Percentiles rank a stretch among this genome's conserved stretches.
These are phyloP conservation scores for Rubia tinctorum DNA, from an alignment of 305 asterid genomes.

Conservation along the genomic window DNA sequence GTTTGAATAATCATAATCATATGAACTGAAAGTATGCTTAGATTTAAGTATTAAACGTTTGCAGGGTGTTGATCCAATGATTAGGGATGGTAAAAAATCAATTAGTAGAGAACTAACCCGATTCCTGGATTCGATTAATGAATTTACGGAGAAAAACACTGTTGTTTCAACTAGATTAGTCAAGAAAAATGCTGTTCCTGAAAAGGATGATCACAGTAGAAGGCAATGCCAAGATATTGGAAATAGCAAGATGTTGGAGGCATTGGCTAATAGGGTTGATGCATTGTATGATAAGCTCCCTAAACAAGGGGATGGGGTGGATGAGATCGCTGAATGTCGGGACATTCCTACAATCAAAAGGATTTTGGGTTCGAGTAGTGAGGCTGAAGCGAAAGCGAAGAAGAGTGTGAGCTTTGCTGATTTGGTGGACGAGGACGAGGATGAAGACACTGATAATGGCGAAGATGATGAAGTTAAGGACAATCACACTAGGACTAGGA, in stretches of 20 bases:
- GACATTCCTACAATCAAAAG: slow-evolving; percentile 22
- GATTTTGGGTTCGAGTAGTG: slow-evolving; percentile 16
- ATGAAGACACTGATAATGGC: slow-evolving; percentile 19
- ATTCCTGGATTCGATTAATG: slow-evolving; percentile 50
- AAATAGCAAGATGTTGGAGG: slow-evolving; percentile 25
- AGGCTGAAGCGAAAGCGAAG: slow-evolving; percentile 40
- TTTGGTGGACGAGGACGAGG: slow-evolving; percentile 23
- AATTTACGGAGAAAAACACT: slow-evolving; percentile 26
- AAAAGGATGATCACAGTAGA: slow-evolving; percentile 23
- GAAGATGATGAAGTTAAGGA: slow-evolving; percentile 46
- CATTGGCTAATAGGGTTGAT: slow-evolving; percentile 44
- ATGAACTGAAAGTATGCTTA: neutral
- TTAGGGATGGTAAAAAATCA: slow-evolving; percentile 70
- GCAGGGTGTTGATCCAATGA: slow-evolving; percentile 85
- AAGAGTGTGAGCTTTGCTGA: slow-evolving; percentile 69
- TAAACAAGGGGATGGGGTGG: slow-evolving; percentile 42
- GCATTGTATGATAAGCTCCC: slow-evolving; percentile 25
- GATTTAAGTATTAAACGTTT: neutral
- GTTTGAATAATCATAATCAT: neutral
- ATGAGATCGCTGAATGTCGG: slow-evolving; percentile 26
- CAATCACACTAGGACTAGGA: slow-evolving; percentile 27
- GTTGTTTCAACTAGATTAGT: slow-evolving; percentile 27
- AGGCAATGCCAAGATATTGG: slow-evolving; percentile 22
- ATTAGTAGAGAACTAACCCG: slow-evolving; percentile 47
- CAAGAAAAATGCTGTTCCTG: slow-evolving; percentile 31